Base-by-base conservation (phyloP, 2,329 filamentous ascomycete genomes). In the Exophiala aquamarina region DNA sequence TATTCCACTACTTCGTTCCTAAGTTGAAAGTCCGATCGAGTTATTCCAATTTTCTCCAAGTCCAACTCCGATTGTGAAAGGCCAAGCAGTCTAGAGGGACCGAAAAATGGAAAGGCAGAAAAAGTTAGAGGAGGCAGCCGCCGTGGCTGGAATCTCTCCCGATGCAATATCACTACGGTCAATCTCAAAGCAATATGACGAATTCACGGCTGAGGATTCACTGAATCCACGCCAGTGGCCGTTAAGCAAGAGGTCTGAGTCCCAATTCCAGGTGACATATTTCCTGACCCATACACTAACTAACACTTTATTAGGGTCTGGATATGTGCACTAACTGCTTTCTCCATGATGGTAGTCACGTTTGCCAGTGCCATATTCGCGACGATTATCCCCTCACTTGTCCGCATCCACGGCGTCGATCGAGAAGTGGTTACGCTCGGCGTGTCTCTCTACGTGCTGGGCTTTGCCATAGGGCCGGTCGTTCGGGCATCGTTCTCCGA, bases 401-500 rank as follows among this genome's bases (percentile, higher is more conserved):
- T 52, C 29, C n/a, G 14, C 2, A 31, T 47, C 10, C 54, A 54
- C 36, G 45, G 44, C 1, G 42, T 58, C 10, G 51, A 46, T 6
- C 42, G 35, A 1, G 65, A 68, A 43, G 67, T 70, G 14, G 62
- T 60, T 7, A 50, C 64, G 11, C 60, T 70, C 4, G 68, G 68
- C 3, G 58, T 69, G 8, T 67, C 62, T 1, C 53, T 73, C 3
- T 72, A 66, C 55, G 62, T 75, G 35, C 52, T 74, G 7, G 72
- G 72, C 3, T 74, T 72, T 55, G 72, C 70, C 10, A 69, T 70
- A 11, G 72, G 72, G 1, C 72, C 72, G 1, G 58, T 69, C 9
- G 32, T 75, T 2, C 77, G 73, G 70, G 78, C 76, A 0, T 77
- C 78, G 0, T 65, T 77, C 2, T 76, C 73, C 2, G 75, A 78